Evolutionary conservation across 2,329 filamentous ascomycete species (phyloP), one percentile per base, ranked within the genome.

Genomic region (Stenocarpella maydis): DNA sequence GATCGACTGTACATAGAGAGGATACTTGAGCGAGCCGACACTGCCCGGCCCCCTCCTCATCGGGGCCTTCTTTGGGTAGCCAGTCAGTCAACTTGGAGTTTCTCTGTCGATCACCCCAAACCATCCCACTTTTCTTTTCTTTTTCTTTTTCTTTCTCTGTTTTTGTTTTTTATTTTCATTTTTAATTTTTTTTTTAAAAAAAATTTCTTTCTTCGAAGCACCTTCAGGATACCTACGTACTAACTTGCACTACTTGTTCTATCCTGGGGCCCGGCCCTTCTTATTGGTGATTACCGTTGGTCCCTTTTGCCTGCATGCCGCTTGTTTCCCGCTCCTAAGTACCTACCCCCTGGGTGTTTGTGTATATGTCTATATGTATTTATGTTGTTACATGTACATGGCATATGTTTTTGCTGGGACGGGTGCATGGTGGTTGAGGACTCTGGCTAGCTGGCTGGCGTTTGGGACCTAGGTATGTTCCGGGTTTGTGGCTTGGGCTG

Each of bases 171-270:
- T n/a, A n/a, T n/a, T n/a, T n/a, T n/a, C n/a, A n/a, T n/a, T n/a
- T n/a, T n/a, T n/a, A n/a, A n/a, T n/a, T n/a, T n/a, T n/a, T n/a
- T n/a, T n/a, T n/a, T n/a, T n/a, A n/a, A n/a, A n/a, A n/a, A n/a
- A n/a, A n/a, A n/a, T n/a, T n/a, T n/a, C n/a, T n/a, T n/a, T n/a
- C n/a, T n/a, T n/a, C n/a, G n/a, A n/a, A 34, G 28, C 52, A 49
- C 49, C 41, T 61, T 61, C 63, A 54, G 63, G 63, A 66, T 66
- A 66, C 58, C 58, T 63, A 63, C 43, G 34, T 63, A 45, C 28
- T 37, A 45, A n/a, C 26, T 66, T 65, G 37, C 63, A 49, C 41
- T 66, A 34, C 63, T 54, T 66, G 49, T 54, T 17, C 39, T 53
- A 12, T 10, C 9, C 34, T 8, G 4, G 34, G 31, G 24, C 31